Evolutionary conservation across 202 grass and related monocot species (phyloP).

Genomic region (Digitaria exilis): DNA sequence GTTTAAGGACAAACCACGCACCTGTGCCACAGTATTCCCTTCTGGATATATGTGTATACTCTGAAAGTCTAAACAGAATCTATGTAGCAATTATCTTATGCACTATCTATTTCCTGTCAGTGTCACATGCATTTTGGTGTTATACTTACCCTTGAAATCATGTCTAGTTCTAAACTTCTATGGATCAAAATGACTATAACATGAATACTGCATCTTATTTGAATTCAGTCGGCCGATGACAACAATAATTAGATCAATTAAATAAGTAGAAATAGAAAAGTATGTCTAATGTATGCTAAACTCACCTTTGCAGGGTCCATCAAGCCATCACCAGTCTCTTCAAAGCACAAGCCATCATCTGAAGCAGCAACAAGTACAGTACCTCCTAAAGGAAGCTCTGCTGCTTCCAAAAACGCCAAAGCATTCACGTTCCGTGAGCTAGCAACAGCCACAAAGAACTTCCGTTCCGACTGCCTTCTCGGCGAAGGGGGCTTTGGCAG

Average conservation of each 20-base stretch:
- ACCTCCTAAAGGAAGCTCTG: conserved; percentile 41
- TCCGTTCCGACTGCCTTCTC: conserved; percentile 59
- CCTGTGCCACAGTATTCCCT: conserved; percentile 16
- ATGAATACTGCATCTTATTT: not conserved
- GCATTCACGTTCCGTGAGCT: conserved; percentile 85
- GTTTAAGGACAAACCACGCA: conserved; percentile 37
- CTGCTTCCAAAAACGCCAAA: conserved; percentile 45
- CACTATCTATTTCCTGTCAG: conserved; percentile 25
- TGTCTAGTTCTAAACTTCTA: conserved; percentile 3
- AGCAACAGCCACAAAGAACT: conserved; percentile 67
- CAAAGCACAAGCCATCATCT: conserved; percentile 39
- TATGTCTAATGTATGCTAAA: conserved; percentile 23
- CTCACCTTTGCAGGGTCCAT: conserved; percentile 34
- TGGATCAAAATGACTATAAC: conserved; percentile 19
- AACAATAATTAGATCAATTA: not conserved
- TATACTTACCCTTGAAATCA: not conserved
- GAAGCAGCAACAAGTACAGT: conserved; percentile 38
- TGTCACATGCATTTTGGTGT: conserved; percentile 31
- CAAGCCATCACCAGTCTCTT: not conserved
- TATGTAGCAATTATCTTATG: conserved; percentile 9
- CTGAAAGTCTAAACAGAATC: conserved; percentile 23
- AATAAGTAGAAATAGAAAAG: conserved; percentile 12
- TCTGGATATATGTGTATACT: conserved; percentile 33
- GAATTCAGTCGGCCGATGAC: not conserved
- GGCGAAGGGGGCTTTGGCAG: conserved; percentile 89